Percentiles rank a stretch among this genome's conserved stretches.
Conservation (phyloP, 1,284 basidiomycete species). For the Cystobasidium sp. region DNA sequence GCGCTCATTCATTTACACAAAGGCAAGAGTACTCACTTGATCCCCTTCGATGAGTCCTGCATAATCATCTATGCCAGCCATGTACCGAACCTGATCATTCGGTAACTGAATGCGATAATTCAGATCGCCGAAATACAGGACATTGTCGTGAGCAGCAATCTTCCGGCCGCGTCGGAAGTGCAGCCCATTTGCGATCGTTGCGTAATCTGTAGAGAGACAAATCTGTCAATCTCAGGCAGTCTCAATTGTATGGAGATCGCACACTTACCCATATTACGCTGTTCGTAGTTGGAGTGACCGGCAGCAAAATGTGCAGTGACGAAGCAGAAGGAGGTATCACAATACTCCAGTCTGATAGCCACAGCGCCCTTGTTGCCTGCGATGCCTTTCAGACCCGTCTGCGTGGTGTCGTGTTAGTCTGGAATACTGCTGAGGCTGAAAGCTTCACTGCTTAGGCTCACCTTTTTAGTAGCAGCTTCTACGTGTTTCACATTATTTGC, state of each 20-base stretch:
- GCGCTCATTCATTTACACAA: neutral
- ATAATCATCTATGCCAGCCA: conserved; percentile 69
- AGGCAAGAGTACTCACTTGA: conserved; percentile 61
- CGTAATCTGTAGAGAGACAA: conserved; percentile 66
- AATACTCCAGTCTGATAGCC: conserved; percentile 85
- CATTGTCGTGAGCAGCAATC: conserved; percentile 84
- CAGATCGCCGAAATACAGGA: conserved; percentile 90
- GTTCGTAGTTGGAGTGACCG: conserved; percentile 83
- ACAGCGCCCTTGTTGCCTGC: conserved; percentile 91
- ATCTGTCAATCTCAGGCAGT: neutral
- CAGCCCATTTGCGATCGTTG: conserved; percentile 79
- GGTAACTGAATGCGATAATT: conserved; percentile 92
- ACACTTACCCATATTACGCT: conserved; percentile 69
- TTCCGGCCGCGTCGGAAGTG: conserved; percentile 87
- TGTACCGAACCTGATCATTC: conserved; percentile 74
- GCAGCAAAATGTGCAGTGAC: conserved; percentile 95
- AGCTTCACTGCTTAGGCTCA: conserved; percentile 54
- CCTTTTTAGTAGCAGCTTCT: conserved; percentile 89
- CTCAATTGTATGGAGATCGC: neutral
- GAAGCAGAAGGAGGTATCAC: conserved; percentile 91
- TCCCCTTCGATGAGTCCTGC: conserved; percentile 78
- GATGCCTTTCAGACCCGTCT: conserved; percentile 96
- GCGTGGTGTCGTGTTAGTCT: conserved; percentile 31
- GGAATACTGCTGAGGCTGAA: neutral
- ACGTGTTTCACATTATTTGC: conserved; percentile 82